Percentiles rank a stretch among this genome's conserved stretches.
These are phyloP conservation scores for Coffea eugenioides DNA, from an alignment of 257 asterid genomes.

Conservation along the genomic window DNA sequence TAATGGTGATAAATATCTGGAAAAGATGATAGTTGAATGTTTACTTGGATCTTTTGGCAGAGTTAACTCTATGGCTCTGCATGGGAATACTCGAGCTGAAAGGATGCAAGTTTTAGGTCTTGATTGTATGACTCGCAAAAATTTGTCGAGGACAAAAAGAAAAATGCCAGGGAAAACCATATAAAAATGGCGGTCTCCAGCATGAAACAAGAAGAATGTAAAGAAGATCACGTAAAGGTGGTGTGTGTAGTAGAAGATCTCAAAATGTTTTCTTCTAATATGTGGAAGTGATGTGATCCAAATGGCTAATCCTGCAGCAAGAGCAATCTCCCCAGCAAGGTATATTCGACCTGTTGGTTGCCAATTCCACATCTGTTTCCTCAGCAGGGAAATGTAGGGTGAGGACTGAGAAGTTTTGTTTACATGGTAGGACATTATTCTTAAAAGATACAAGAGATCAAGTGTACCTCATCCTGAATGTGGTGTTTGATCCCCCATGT, in stretches of 20 bases:
- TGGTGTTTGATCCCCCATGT: slow-evolving; percentile 70
- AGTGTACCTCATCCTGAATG: slow-evolving; percentile 68
- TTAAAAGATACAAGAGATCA: background rate
- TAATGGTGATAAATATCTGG: background rate
- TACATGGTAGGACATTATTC: background rate
- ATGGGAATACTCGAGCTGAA: slow-evolving; percentile 70
- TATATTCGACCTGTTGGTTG: slow-evolving; percentile 72
- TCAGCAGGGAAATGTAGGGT: background rate
- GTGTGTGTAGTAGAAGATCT: slow-evolving; percentile 68
- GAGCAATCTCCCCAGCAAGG: slow-evolving; percentile 82
- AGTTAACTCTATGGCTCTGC: slow-evolving; percentile 63
- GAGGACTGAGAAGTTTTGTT: background rate
- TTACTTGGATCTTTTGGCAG: slow-evolving; percentile 83
- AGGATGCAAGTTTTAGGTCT: slow-evolving; percentile 67
- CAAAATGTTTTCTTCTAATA: slow-evolving; percentile 65
- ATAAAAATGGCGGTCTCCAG: slow-evolving; percentile 90
- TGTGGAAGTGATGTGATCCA: slow-evolving; percentile 78
- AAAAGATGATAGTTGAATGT: background rate
- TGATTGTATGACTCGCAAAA: slow-evolving; percentile 62
- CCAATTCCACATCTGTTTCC: slow-evolving; percentile 85
- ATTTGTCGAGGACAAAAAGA: slow-evolving; percentile 66
- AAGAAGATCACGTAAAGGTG: slow-evolving; percentile 68
- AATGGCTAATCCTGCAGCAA: slow-evolving; percentile 47
- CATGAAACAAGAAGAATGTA: slow-evolving; percentile 69
- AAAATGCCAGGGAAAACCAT: slow-evolving; percentile 72